Evolutionary conservation across 768 basidiomycete species (phyloP).

Genomic region (Tylopilus subfusipes): DNA sequence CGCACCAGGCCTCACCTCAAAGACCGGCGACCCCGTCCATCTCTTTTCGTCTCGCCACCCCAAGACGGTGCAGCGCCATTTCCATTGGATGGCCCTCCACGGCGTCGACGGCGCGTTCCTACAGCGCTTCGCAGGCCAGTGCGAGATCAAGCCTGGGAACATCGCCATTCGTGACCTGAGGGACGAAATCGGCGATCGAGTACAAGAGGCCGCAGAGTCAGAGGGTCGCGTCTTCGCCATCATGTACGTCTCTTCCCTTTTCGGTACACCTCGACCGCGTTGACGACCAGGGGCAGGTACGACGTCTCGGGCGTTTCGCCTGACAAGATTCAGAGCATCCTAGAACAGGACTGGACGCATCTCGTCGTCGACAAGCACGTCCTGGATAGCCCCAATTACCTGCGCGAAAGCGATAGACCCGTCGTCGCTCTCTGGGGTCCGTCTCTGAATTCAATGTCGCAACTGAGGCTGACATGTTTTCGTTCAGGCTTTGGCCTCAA

Average conservation of each 20-base stretch:
- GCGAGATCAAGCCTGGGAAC: constrained; percentile 51
- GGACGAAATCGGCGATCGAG: constrained; percentile 71
- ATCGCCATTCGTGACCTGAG: constrained; percentile 59
- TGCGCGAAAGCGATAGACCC: constrained; percentile 63
- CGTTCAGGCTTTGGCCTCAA: constrained; percentile 66
- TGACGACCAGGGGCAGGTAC: constrained; percentile 49
- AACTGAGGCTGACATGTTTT: background rate
- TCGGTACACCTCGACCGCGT: background rate
- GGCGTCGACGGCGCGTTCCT: constrained; percentile 79
- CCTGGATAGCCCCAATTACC: constrained; percentile 69
- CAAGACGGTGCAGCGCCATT: constrained; percentile 62
- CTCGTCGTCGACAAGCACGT: constrained; percentile 58
- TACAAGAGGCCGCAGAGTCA: constrained; percentile 72
- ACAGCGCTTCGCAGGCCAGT: constrained; percentile 72
- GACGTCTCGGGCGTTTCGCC: constrained; percentile 77
- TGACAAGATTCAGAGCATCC: constrained; percentile 59
- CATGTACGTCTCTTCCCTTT: constrained; percentile 52
- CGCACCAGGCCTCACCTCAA: constrained; percentile 60
- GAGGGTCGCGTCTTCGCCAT: constrained; percentile 81
- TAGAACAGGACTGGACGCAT: constrained; percentile 74
- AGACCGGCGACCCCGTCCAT: constrained; percentile 55
- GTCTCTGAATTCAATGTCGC: background rate
- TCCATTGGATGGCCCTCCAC: constrained; percentile 73
- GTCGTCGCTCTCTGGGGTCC: constrained; percentile 75
- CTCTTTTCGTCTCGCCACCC: constrained; percentile 78